Conservation (phyloP, 2,329 filamentous ascomycete genomes). For the Calonectria multiphialidica region DNA sequence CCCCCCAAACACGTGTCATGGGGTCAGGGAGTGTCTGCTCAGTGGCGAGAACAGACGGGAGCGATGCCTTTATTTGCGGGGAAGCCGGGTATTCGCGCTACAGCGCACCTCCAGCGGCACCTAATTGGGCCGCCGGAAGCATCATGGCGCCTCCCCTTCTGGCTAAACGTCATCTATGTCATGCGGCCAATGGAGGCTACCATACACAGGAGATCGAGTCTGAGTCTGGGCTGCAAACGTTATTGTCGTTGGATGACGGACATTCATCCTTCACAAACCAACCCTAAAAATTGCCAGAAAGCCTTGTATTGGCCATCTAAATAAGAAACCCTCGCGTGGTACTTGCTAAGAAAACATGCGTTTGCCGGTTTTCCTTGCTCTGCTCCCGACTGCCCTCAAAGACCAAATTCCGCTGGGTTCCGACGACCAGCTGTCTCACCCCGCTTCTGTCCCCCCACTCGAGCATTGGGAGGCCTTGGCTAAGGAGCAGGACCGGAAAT, state of each 20-base stretch:
- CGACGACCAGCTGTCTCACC: not conserved
- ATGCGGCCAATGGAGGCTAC: not conserved
- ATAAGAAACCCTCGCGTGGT: not conserved
- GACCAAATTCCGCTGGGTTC: not conserved
- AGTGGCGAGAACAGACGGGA: no score
- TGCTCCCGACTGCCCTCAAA: not conserved
- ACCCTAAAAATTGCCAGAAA: no score
- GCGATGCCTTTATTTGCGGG: no score
- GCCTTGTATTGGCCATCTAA: not conserved
- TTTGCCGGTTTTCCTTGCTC: not conserved
- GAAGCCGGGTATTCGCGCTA: no score
- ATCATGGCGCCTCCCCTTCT: not conserved
- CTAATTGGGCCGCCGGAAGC: no score
- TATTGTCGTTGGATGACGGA: no score
- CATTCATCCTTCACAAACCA: not conserved
- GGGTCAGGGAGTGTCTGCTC: no score
- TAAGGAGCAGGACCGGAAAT: not conserved
- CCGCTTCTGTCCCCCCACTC: not conserved
- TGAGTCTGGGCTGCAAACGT: no score
- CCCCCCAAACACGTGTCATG: no score
- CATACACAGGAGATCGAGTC: not conserved
- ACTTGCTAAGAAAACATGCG: not conserved
- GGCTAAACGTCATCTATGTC: not conserved
- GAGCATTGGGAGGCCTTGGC: slow-evolving; percentile 6
- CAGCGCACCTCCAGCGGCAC: no score